Evolutionary conservation across 2,329 filamentous ascomycete species (phyloP).

Genomic region (Pseudogymnoascus sp.): DNA sequence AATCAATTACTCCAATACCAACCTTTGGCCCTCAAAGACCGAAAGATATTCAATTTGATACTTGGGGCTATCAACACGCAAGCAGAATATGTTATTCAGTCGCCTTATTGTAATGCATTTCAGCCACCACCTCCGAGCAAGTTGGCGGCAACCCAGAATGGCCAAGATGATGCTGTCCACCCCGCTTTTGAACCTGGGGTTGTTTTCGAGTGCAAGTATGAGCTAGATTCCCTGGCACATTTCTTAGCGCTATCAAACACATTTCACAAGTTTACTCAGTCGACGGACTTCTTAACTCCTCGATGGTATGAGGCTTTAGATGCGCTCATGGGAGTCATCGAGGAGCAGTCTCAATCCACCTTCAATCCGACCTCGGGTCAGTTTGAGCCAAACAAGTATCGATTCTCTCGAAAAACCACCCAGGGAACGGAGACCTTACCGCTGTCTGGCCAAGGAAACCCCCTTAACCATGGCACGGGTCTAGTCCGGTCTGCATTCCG

Average conservation of each 20-base stretch:
- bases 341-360: conserved; percentile 72
- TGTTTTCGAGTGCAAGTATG: conserved; percentile 99
- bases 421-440: conserved; percentile 85
- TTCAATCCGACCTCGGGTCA: conserved; percentile 63
- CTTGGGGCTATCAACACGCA: conserved; percentile 95
- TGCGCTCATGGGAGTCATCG: conserved; percentile 65
- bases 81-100: conserved; percentile 86
- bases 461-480: conserved; percentile 75
- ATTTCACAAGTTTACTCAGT: conserved; percentile 74
- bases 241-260: conserved; percentile 83
- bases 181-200: conserved; percentile 75
- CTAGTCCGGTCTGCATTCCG: conserved; percentile 88
- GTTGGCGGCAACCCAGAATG: conserved; percentile 65
- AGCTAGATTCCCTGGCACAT: conserved; percentile 89
- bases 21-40: conserved; percentile 72
- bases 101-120: conserved; percentile 97
- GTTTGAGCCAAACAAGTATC: conserved; percentile 72
- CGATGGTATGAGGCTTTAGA: conserved; percentile 77
- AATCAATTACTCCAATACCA: conserved; percentile 94
- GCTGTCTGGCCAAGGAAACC: conserved; percentile 81
- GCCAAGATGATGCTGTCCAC: conserved; percentile 78
- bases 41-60: conserved; percentile 70
- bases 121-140: conserved; percentile 84
- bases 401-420: conserved; percentile 75
- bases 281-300: conserved; percentile 68